A percentile compares a stretch with the other conserved stretches of the same genome.
Evolutionary conservation across 1,139 yeast species (phyloP).

Genomic region (Zygosaccharomyces pseudobailii): DNA sequence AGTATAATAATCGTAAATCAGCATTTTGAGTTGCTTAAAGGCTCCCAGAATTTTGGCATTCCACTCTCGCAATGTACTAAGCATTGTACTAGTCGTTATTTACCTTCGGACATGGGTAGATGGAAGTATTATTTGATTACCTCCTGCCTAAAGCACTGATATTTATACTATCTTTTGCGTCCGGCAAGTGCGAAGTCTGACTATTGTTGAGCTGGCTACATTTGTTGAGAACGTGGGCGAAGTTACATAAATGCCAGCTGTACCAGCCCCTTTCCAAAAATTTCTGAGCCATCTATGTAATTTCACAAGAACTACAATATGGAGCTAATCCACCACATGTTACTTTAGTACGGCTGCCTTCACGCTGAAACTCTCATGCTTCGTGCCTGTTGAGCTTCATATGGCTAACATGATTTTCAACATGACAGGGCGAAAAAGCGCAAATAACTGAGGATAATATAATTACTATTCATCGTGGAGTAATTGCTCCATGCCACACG

Average conservation of each 20-base stretch:
- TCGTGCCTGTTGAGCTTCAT: background rate
- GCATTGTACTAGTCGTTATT: background rate
- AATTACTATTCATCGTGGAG: background rate
- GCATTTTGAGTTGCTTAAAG: background rate
- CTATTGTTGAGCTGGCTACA: background rate
- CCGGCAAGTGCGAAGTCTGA: background rate
- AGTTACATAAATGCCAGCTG: background rate
- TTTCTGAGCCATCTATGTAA: background rate
- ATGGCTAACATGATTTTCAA: background rate
- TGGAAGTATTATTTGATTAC: background rate
- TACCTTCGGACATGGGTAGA: background rate
- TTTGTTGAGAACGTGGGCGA: constrained; percentile 1
- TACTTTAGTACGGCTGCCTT: background rate
- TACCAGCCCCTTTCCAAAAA: background rate
- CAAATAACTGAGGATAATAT: background rate
- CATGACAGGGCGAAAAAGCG: background rate
- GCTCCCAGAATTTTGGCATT: background rate
- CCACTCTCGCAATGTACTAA: background rate
- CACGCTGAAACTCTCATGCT: background rate
- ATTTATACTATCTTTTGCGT: background rate
- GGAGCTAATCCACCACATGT: background rate
- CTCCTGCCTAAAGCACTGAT: background rate
- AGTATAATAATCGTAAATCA: background rate
- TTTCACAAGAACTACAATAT: background rate
- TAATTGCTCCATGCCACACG: too few relatives aligned